Conservation (phyloP, 805 yeast species). For the Myxozyma melibiosi region DNA sequence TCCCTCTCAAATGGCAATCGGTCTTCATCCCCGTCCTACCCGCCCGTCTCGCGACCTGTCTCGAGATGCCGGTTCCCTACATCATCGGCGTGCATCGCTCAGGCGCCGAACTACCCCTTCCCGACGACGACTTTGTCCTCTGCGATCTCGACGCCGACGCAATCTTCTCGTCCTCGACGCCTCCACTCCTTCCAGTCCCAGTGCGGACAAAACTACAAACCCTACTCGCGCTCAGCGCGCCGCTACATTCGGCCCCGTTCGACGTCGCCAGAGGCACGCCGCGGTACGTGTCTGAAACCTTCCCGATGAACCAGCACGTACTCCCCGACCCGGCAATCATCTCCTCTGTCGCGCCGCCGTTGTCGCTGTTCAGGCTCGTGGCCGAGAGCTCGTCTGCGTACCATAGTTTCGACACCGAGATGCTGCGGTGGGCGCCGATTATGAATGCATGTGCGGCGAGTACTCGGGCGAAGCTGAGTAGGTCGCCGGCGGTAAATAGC, state of each 20-base stretch:
- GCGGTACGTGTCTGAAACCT: conserved; percentile 21
- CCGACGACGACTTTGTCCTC: conserved; percentile 26
- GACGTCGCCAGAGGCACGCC: conserved; percentile 25
- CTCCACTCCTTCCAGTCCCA: conserved; percentile 22
- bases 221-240: conserved; percentile 20
- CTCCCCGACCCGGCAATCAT: conserved; percentile 10
- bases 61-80: conserved; percentile 34
- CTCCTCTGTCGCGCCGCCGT: conserved; percentile 5
- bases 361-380: not conserved
- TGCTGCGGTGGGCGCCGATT: conserved; percentile 5
- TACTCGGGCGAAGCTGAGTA: not conserved
- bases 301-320: conserved; percentile 18
- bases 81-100: conserved; percentile 29
- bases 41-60: conserved; percentile 26
- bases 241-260: conserved; percentile 20
- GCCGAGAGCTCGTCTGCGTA: conserved; percentile 15
- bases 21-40: conserved; percentile 33
- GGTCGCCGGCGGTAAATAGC: not conserved
- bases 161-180: conserved; percentile 4
- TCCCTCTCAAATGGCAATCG: conserved; percentile 31
- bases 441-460: conserved; percentile 4
- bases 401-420: conserved; percentile 3
- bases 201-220: conserved; percentile 21
- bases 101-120: conserved; percentile 1
- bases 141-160: conserved; percentile 30